These are phyloP conservation scores for Xerocomus subilludens DNA, from an alignment of 1,284 basidiomycete species.

Conservation along the genomic window DNA sequence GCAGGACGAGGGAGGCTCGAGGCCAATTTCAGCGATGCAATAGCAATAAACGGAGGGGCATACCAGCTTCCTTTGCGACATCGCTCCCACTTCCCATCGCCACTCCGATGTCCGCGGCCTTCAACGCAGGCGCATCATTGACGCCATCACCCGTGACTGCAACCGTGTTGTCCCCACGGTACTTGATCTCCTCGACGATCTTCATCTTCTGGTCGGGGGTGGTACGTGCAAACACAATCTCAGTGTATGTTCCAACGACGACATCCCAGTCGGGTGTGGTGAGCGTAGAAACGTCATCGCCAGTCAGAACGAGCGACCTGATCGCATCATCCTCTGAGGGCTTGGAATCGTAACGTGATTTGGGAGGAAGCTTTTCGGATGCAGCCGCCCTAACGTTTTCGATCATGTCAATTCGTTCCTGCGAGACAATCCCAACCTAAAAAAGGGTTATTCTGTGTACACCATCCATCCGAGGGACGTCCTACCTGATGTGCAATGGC, in stretches of 20 bases:
- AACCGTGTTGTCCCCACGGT: constrained; percentile 60
- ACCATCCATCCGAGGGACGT: no score
- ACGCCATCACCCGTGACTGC: constrained; percentile 70
- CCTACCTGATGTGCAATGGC: constrained; percentile 58
- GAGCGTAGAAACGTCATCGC: constrained; percentile 60
- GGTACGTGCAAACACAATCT: constrained; percentile 70
- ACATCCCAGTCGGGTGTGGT: constrained; percentile 62
- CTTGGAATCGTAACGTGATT: constrained; percentile 34
- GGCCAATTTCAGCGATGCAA: no score
- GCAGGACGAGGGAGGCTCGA: constrained; percentile 42
- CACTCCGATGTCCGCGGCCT: constrained; percentile 88
- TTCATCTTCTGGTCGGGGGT: constrained; percentile 71
- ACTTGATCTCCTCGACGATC: constrained; percentile 67
- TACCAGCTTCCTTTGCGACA: constrained; percentile 74
- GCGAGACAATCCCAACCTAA: constrained; percentile 69
- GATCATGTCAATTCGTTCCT: constrained; percentile 58
- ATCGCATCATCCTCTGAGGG: constrained; percentile 50
- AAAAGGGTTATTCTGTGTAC: no score
- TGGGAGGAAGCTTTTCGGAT: no score
- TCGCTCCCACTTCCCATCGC: constrained; percentile 89
- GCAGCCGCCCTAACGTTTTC: constrained; percentile 51
- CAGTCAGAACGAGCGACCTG: constrained; percentile 58
- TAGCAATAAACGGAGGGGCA: constrained; percentile 11
- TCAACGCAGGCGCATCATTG: constrained; percentile 70
- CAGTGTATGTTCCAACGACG: constrained; percentile 61